A percentile compares a stretch with the other conserved stretches of the same genome.
Conservation (phyloP, 2,329 filamentous ascomycete species). For the Rhytidhysteron rufulum region DNA sequence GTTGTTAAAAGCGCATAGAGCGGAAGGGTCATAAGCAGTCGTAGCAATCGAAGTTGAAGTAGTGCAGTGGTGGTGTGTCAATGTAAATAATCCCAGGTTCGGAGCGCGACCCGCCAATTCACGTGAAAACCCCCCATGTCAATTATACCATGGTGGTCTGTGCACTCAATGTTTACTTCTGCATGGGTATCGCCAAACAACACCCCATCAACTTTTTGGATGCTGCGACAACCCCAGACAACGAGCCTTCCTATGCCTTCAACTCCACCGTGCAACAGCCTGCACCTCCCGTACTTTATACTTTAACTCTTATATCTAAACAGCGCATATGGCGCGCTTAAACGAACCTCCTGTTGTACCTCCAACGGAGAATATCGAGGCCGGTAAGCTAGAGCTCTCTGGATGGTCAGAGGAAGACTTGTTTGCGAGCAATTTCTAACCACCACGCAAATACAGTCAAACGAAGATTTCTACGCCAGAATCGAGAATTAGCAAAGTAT, state of each 20-base stretch:
- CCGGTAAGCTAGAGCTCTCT: slow-evolving; percentile 52
- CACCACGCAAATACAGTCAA: slow-evolving; percentile 57
- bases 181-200: slow-evolving; percentile 24
- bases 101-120: slow-evolving; percentile 1
- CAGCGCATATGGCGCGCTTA: slow-evolving; percentile 69
- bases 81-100: neutral
- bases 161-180: too few species aligned
- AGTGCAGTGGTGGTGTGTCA: neutral
- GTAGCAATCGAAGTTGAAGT: neutral
- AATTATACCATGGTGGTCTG: too few species aligned
- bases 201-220: slow-evolving; percentile 20
- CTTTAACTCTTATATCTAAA: slow-evolving; percentile 30
- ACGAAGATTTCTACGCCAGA: slow-evolving; percentile 75
- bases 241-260: slow-evolving; percentile 19
- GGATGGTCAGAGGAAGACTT: slow-evolving; percentile 7
- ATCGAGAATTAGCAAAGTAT: slow-evolving; percentile 70
- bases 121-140: too few species aligned
- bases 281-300: slow-evolving; percentile 11
- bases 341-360: slow-evolving; percentile 58
- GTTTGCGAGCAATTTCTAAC: too few species aligned
- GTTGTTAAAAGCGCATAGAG: neutral
- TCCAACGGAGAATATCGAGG: slow-evolving; percentile 67
- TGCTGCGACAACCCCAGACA: slow-evolving; percentile 19
- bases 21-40: neutral
- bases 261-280: slow-evolving; percentile 4